A percentile compares a stretch with the other conserved stretches of the same genome.
These are phyloP conservation scores for Akanthomyces uredinophilus DNA, from an alignment of 2,329 filamentous ascomycete species.

Conservation along the genomic window DNA sequence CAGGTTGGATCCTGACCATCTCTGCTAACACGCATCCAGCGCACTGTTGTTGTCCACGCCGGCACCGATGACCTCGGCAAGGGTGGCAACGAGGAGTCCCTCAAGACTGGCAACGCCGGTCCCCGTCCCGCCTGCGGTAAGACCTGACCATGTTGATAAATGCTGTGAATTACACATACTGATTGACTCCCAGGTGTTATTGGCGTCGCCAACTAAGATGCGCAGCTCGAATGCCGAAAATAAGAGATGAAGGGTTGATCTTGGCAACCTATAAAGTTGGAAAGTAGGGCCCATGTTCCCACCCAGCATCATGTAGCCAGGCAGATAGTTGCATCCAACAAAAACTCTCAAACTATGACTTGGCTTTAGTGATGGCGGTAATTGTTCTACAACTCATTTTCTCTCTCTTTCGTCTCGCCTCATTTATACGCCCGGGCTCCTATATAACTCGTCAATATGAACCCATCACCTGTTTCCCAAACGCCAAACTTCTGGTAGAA, in stretches of 20 bases:
- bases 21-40: conserved; percentile 43
- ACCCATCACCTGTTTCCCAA: background rate
- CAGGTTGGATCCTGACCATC: background rate
- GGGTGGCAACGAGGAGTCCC: conserved; percentile 87
- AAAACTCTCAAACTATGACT: background rate
- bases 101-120: conserved; percentile 98
- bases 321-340: background rate
- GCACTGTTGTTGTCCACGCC: conserved; percentile 89
- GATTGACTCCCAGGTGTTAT: conserved; percentile 62
- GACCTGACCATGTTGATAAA: conserved; percentile 23
- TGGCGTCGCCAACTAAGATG: conserved; percentile 69
- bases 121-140: conserved; percentile 88
- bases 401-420: background rate
- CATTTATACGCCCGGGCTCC: too few relatives aligned
- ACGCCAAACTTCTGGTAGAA: background rate
- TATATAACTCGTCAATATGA: background rate
- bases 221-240: background rate
- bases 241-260: background rate
- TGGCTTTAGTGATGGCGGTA: background rate
- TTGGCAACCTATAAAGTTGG: background rate
- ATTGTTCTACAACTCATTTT: background rate
- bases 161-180: conserved; percentile 11
- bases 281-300: background rate
- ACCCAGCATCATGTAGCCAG: background rate
- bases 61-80: conserved; percentile 96